Evolutionary conservation across 371 early-diverging fungal genomes (phyloP), one percentile per base, ranked within the genome.

Genomic region (Mucor sp.): DNA sequence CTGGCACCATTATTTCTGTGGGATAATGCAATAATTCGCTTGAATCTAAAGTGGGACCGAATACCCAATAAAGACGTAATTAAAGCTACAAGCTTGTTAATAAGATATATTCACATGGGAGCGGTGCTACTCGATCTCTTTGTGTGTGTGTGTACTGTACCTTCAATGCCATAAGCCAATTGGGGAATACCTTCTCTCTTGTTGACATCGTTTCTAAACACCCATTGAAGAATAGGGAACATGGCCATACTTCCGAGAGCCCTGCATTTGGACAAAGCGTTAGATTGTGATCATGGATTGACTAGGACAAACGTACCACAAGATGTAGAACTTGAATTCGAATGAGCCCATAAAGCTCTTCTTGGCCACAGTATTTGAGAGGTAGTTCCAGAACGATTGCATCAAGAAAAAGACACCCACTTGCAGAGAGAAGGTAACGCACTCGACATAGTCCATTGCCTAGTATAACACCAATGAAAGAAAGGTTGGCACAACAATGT

Each of bases 331-430:
- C 47, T 64, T 74, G 62, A 79, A 82, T 69, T 82, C 82, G 44
- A 63, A 72, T 15, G 78, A 78, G 33, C 80, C 57, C 78, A 82
- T 82, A 25, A 82, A 79, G 30, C 71, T 74, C 28, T 68, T 68
- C 60, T 72, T 72, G 6, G 78, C 80, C 14, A 80, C 74, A 9
- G 76, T 62, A 60, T 77, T 75, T 0, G 78, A 71, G 2, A 80
- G 73, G 56, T 82, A 82, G 58, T 78, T 78, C 82, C 82, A 82
- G 48, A 82, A 82, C 15, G 76, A 76, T 55, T 82, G 82, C 53
- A 82, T 62, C 27, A 82, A 60, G 41, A 74, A 82, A 33, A 82
- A 76, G 3, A 74, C 72, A 33, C 78, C 73, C 2, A 70, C 67
- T 60, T 78, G 71, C 11, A 78, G 53, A 8, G 78, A 78, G 55